Evolutionary conservation across 2,329 filamentous ascomycete genomes (phyloP), one percentile per base, ranked within the genome.

Genomic region (Ramichloridium luteum): DNA sequence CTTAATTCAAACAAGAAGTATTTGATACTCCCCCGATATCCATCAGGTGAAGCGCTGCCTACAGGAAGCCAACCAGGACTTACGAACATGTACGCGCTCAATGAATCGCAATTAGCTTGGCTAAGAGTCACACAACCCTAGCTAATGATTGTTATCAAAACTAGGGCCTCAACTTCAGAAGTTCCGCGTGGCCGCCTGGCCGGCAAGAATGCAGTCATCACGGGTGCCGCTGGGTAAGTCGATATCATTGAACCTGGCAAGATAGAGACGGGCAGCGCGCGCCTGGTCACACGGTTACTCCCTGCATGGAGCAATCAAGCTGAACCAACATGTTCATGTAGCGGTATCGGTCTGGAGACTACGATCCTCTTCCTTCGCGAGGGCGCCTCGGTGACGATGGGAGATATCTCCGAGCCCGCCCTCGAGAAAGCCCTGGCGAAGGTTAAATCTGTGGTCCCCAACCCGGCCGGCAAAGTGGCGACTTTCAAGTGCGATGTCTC

Each of bases 311-410:
- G 4, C 22, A 12, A 22, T 16, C 5, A 30, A 29, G 15, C 18
- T 30, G 17, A 36, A 10, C 29, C 34, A 5, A 36, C 16, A 9
- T 23, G n/a, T 10, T 20, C 14, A 28, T 13, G 13, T 51, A 86
- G 86, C 51, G 86, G 86, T 51, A 94, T 94, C 51, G 86, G 86
- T 44, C 79, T 94, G 29, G 85, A 94, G 64, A 93, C 86, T 2
- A 73, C 72, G 34, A 86, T 94, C 46, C 79, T 93, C 37, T 93
- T 94, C 53, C 79, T 77, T 37, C 80, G 80, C 43, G 86, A 94
- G 64, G 86, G 85, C 40, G 86, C 84, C 51, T 79, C 72, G 40
- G 74, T 94, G 35, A 64, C 93, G 44, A 76, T 94, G 73, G 72
- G 80, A 39, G 86, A 94, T 53, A 83, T 93, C 46, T 88, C 83